Percentiles rank a stretch among this genome's conserved stretches.
Conservation (phyloP, 1,284 basidiomycete species). For the Ceratobasidium theobromae region DNA sequence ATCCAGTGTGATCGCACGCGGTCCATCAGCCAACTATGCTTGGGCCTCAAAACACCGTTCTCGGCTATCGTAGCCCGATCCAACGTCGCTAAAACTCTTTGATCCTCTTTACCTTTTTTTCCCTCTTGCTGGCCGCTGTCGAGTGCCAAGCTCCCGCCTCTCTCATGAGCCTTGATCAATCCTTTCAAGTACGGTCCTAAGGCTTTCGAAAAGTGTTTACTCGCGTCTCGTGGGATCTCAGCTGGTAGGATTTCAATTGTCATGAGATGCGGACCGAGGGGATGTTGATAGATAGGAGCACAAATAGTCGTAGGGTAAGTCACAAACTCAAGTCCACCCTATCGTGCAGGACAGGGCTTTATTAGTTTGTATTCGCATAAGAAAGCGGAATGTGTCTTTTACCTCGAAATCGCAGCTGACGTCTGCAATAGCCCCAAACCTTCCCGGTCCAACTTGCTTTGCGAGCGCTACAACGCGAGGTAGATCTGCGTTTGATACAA, state of each 20-base stretch:
- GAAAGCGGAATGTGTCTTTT: slow-evolving; percentile 33
- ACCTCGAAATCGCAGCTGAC: slow-evolving; percentile 84
- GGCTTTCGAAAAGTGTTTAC: slow-evolving; percentile 67
- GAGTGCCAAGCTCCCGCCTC: background rate
- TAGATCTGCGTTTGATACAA: slow-evolving; percentile 72
- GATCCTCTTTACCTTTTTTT: slow-evolving; percentile 36
- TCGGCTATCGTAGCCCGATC: slow-evolving; percentile 70
- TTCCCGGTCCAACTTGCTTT: slow-evolving; percentile 50
- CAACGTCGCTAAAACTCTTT: slow-evolving; percentile 51
- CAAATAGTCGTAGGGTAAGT: slow-evolving; percentile 71
- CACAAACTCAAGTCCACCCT: slow-evolving; percentile 86
- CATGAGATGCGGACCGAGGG: slow-evolving; percentile 63
- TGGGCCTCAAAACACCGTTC: slow-evolving; percentile 55
- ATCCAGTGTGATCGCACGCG: slow-evolving; percentile 51
- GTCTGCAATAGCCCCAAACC: slow-evolving; percentile 75
- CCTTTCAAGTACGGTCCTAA: slow-evolving; percentile 68
- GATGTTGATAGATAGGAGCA: slow-evolving; percentile 63
- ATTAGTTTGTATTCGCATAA: slow-evolving; percentile 21
- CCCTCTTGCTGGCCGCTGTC: slow-evolving; percentile 41
- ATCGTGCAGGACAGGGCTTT: background rate
- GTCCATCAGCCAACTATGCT: slow-evolving; percentile 61
- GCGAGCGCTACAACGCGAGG: slow-evolving; percentile 54
- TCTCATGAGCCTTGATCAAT: slow-evolving; percentile 47
- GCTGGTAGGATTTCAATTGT: slow-evolving; percentile 88
- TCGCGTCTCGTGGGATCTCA: slow-evolving; percentile 78